These are phyloP conservation scores for Pseudogymnoascus sp. DNA, from an alignment of 2,329 filamentous ascomycete genomes.

Conservation along the genomic window DNA sequence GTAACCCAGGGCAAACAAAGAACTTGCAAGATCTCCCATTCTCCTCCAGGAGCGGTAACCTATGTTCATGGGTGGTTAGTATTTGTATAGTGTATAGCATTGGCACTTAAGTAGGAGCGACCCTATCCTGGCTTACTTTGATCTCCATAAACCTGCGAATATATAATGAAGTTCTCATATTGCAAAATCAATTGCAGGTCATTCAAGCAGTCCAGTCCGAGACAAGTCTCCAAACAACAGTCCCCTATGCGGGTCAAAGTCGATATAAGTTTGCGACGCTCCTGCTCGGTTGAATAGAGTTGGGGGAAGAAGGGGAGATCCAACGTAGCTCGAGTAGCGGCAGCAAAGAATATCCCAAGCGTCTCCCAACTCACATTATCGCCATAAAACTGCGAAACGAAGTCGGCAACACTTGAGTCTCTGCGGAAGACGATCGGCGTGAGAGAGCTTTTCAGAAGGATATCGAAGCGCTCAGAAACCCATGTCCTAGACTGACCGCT, in stretches of 20 bases:
- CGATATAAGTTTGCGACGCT: slow-evolving; percentile 15
- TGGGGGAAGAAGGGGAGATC: slow-evolving; percentile 13
- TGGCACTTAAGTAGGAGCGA: background rate
- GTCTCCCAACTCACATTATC: slow-evolving; percentile 12
- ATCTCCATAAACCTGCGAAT: slow-evolving; percentile 35
- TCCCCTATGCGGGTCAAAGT: slow-evolving; percentile 19
- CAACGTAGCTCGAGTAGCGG: slow-evolving; percentile 16
- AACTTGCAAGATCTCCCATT: slow-evolving; percentile 37
- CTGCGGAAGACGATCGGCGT: background rate
- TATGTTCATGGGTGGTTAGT: slow-evolving; percentile 15
- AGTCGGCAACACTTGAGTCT: background rate
- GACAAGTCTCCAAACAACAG: slow-evolving; percentile 18
- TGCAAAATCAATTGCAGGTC: slow-evolving; percentile 37
- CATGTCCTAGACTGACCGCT: background rate
- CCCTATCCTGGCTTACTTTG: slow-evolving; percentile 30
- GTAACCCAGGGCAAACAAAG: slow-evolving; percentile 38
- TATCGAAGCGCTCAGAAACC: background rate
- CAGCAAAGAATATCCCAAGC: slow-evolving; percentile 11
- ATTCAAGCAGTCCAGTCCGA: slow-evolving; percentile 30
- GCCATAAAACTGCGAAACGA: background rate
- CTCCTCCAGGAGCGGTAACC: slow-evolving; percentile 40
- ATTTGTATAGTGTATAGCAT: background rate
- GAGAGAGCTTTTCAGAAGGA: background rate
- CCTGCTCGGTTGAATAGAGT: slow-evolving; percentile 15
- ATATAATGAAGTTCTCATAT: slow-evolving; percentile 39